These are phyloP conservation scores for Apiotrichum gracile DNA, from an alignment of 1,284 basidiomycete genomes.

Conservation along the genomic window DNA sequence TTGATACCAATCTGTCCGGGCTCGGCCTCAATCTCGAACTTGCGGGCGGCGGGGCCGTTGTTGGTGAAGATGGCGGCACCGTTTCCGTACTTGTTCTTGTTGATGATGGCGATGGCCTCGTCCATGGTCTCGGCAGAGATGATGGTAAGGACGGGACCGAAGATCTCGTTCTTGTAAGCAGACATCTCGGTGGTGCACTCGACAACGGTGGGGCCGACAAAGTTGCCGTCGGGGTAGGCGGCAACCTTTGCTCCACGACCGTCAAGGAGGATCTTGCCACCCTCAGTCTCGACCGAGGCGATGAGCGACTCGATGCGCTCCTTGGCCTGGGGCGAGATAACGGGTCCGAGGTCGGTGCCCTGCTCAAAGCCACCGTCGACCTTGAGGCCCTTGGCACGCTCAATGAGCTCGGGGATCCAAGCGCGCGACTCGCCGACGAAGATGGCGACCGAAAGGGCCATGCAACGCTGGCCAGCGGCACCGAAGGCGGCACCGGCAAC, in stretches of 20 bases:
- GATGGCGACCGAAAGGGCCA: slow-evolving; percentile 80
- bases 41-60: slow-evolving; percentile 89
- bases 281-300: slow-evolving; percentile 72
- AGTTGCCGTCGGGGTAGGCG: slow-evolving; percentile 85
- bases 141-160: slow-evolving; percentile 82
- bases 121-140: slow-evolving; percentile 79
- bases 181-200: slow-evolving; percentile 76
- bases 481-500: slow-evolving; percentile 94
- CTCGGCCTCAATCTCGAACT: slow-evolving; percentile 83
- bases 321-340: slow-evolving; percentile 86
- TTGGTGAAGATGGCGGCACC: slow-evolving; percentile 96
- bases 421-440: slow-evolving; percentile 75
- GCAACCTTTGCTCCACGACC: slow-evolving; percentile 66
- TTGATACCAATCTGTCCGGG: slow-evolving; percentile 93
- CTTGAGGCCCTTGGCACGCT: slow-evolving; percentile 73
- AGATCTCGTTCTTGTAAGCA: slow-evolving; percentile 93
- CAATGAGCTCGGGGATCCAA: slow-evolving; percentile 82
- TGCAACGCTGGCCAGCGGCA: slow-evolving; percentile 94
- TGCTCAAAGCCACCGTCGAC: slow-evolving; percentile 87
- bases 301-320: slow-evolving; percentile 72
- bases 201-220: slow-evolving; percentile 88
- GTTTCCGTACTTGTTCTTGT: slow-evolving; percentile 80
- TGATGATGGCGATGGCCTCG: slow-evolving; percentile 84
- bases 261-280: slow-evolving; percentile 82
- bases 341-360: slow-evolving; percentile 79